Conservation (phyloP, 495 filamentous ascomycete species). For the Staphylotrichum longicolle region DNA sequence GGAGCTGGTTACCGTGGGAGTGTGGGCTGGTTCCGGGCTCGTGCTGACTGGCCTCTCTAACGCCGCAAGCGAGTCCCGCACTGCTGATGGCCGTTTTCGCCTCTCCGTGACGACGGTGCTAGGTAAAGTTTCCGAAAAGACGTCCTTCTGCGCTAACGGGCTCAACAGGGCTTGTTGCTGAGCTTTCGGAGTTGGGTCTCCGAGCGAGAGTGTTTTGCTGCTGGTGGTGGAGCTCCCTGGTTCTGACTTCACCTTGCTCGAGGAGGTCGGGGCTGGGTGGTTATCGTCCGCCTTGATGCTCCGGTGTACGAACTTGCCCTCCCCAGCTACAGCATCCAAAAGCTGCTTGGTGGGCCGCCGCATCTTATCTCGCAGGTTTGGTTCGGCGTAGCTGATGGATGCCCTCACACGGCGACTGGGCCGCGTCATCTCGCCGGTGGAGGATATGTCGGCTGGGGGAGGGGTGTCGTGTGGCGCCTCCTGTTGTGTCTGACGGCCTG, state of each 20-base stretch:
- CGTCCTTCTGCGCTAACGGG: constrained; percentile 25
- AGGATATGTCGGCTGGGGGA: constrained; percentile 55
- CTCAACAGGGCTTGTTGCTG: constrained; percentile 17
- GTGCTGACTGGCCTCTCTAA: background rate
- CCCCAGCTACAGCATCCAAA: constrained; percentile 64
- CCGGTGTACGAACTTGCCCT: constrained; percentile 46
- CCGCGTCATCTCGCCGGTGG: constrained; percentile 51
- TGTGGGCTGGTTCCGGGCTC: constrained; percentile 4
- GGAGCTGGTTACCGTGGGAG: background rate
- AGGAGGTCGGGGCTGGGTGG: constrained; percentile 21
- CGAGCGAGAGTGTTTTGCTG: background rate
- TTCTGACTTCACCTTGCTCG: constrained; percentile 11
- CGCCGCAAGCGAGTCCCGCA: constrained; percentile 13
- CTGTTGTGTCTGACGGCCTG: constrained; percentile 24
- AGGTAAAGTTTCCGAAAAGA: constrained; percentile 20
- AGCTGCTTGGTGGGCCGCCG: constrained; percentile 73
- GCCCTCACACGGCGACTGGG: constrained; percentile 63
- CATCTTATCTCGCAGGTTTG: constrained; percentile 85
- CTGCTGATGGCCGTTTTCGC: constrained; percentile 31
- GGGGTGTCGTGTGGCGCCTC: constrained; percentile 50
- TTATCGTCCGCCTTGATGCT: constrained; percentile 29
- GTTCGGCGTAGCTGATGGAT: constrained; percentile 79
- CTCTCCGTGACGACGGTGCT: constrained; percentile 34
- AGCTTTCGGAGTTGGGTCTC: background rate
- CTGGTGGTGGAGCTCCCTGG: constrained; percentile 8